Evolutionary conservation across 345 rosid species (phyloP), one percentile per base, ranked within the genome.

Genomic region (Trapa incisa): DNA sequence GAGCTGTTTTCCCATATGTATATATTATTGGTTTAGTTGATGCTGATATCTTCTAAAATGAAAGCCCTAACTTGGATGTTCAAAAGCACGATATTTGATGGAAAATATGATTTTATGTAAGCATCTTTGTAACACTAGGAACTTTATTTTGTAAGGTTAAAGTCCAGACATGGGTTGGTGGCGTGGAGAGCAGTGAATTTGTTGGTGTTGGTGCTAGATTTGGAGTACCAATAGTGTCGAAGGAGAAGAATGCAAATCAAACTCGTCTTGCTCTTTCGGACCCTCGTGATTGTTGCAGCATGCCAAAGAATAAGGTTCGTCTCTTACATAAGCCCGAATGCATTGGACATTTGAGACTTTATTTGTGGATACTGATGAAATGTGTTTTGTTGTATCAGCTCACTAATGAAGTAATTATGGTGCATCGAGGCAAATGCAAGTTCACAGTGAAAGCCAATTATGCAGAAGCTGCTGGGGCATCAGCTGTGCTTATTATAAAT

Each of bases 141-240:
- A 45, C 38, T 8, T 65, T 12, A 4, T 75, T 71, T 62, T 61
- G 16, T 65, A 66, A 91, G 99, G 99, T 95, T 61, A 95, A 91
- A 95, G 92, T 95, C 71, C 99, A 91, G 73, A 95, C 99, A 10
- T 94, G 96, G 97, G 75, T 91, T 64, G 66, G 86, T 80, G 96
- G 86, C 69, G 17, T 73, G 57, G 97, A 95, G 79, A 73, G 77
- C 68, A 87, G 72, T 32, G 99, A 95, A 80, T 95, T 85, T 76
- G 99, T 95, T 15, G 99, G 99, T 0, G 96, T 95, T 4, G 97
- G 97, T 47, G 97, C 99, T 65, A 83, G 99, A 79, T 95, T 95
- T 52, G 99, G 99, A 66, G 78, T 76, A 47, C 67, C 83, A 29
- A 91, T 95, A 66, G 96, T 85, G 45, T 85, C 97, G 1, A 89